Base-by-base conservation (phyloP, 805 yeast species). In the Cyberlindnera samutprakarnensis region DNA sequence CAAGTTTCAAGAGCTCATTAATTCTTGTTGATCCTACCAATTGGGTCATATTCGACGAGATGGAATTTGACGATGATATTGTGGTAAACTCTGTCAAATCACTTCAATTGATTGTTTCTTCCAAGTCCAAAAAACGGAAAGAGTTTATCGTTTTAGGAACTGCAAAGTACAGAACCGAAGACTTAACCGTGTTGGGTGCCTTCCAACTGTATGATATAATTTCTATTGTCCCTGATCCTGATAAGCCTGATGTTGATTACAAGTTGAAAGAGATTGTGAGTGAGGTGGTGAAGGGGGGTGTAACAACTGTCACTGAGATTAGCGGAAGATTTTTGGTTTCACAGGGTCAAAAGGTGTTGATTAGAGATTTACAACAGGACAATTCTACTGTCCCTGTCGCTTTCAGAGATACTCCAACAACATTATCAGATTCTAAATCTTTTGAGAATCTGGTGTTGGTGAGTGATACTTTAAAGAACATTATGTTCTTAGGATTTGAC, bases 381-480 rank as follows among this genome's bases (percentile, higher is more conserved):
- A 82, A 84, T 33, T 70, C 77, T 25, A 85, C 86, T 4, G 86
- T 82, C 19, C 96, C 97, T 0, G 96, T 92, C 5, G 97, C 97
- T 1, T 92, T 92, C 48, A 65, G 79, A 33, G 97, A 92, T 53
- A 72, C 87, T n/a, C 74, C 87, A 2, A 73, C 87, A 0, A 85
- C 74, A 53, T 75, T 85, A 2, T 66, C 81, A 6, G 94, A 84
- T 42, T 70, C 85, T 12, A 88, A 88, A 56, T 68, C 87, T 42
- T 75, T 86, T 52, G 88, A 94, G 24, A 85, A 88, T 53, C 59
- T 90, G 46, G 53, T 90, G n/a, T 47, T 87, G 2, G 57, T 87
- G 13, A 94, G 94, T 14, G 98, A 92, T 55, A 63, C 84, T 0
- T 66, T 76, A 56, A 80, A 83, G 44, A 74, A 87, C 43, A 65